Conservation (phyloP, 768 basidiomycete genomes). For the Collybiopsis luxurians region DNA sequence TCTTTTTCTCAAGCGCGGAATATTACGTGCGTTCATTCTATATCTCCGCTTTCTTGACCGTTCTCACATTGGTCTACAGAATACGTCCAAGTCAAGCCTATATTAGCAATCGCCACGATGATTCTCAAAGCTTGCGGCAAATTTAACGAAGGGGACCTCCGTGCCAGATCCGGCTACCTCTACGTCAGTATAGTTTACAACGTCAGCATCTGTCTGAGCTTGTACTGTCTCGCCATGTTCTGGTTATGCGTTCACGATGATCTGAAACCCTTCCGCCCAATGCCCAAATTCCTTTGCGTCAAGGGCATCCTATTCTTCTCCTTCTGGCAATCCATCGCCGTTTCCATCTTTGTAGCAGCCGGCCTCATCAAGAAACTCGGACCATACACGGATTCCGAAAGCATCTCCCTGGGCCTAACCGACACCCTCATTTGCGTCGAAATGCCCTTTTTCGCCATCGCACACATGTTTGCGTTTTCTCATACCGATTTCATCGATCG, state of each 20-base stretch:
- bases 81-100: conserved; percentile 95
- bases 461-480: conserved; percentile 94
- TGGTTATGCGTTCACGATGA: conserved; percentile 93
- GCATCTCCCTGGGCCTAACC: conserved; percentile 87
- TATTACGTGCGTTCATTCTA: conserved; percentile 63
- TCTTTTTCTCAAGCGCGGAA: conserved; percentile 91
- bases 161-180: conserved; percentile 83
- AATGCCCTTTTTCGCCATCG: conserved; percentile 96
- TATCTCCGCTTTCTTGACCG: not conserved
- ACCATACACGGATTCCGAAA: conserved; percentile 82
- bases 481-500: conserved; percentile 81
- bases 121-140: conserved; percentile 84
- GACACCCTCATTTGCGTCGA: conserved; percentile 94
- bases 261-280: conserved; percentile 85
- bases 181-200: conserved; percentile 89
- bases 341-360: conserved; percentile 87
- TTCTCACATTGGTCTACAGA: conserved; percentile 46
- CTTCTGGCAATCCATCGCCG: conserved; percentile 91
- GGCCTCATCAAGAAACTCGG: conserved; percentile 76
- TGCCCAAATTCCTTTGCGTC: conserved; percentile 97
- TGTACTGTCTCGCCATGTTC: conserved; percentile 95
- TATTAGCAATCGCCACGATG: conserved; percentile 80
- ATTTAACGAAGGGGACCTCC: conserved; percentile 88
- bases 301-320: conserved; percentile 98
- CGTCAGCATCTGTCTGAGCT: conserved; percentile 69